A percentile compares a stretch with the other conserved stretches of the same genome.
Conservation (phyloP, 2,329 filamentous ascomycete genomes). For the Tolypocladium ophioglossoides region DNA sequence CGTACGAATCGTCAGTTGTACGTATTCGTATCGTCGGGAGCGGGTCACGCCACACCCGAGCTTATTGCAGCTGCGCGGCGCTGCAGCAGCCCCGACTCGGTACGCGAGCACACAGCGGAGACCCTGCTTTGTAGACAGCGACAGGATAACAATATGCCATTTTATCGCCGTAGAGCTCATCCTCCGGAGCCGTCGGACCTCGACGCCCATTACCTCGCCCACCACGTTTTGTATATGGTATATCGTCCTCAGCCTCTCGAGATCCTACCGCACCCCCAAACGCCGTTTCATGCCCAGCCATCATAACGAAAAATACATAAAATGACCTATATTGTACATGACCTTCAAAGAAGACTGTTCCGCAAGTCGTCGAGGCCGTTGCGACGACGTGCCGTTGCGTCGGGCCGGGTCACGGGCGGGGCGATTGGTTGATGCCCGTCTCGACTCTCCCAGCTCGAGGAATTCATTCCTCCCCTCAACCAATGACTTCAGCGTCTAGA, state of each 20-base stretch:
- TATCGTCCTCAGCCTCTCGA: neutral
- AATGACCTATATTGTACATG: neutral
- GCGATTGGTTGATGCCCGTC: neutral
- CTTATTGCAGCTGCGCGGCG: neutral
- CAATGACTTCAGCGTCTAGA: slow-evolving; percentile 29
- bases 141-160: neutral
- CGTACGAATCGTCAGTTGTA: no score
- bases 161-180: neutral
- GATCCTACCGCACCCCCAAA: slow-evolving; percentile 3
- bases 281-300: slow-evolving; percentile 1
- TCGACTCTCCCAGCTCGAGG: neutral
- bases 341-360: neutral
- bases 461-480: slow-evolving; percentile 1
- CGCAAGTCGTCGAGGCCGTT: neutral
- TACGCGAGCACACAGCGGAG: no score
- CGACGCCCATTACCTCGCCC: neutral
- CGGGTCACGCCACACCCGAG: neutral
- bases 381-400: neutral
- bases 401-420: neutral
- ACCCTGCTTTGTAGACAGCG: neutral
- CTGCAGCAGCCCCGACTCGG: neutral
- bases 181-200: neutral
- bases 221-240: neutral
- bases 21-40: neutral
- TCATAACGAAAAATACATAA: neutral